A percentile compares a stretch with the other conserved stretches of the same genome.
These are phyloP conservation scores for Neofusicoccum cordaticola DNA, from an alignment of 2,329 filamentous ascomycete species.

Conservation along the genomic window DNA sequence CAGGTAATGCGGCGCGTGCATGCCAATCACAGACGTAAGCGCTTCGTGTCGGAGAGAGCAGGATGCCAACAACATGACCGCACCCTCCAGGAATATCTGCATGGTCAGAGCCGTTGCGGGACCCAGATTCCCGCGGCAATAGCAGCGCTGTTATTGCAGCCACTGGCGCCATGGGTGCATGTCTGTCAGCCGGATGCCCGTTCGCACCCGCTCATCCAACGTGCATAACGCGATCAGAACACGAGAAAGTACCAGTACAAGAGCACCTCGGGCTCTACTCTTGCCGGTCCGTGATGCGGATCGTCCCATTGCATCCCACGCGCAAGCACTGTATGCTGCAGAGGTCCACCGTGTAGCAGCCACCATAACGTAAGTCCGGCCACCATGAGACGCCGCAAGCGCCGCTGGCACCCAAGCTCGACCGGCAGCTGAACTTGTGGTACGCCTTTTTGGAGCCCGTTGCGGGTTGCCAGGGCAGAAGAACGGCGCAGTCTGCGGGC, in stretches of 20 bases:
- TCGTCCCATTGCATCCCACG: no score
- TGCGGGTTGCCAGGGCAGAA: background rate
- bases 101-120: background rate
- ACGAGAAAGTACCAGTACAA: background rate
- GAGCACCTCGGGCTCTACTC: background rate
- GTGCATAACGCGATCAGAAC: background rate
- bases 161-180: background rate
- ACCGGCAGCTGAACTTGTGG: no score
- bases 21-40: slow-evolving; percentile 4
- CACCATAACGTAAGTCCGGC: no score
- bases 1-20: slow-evolving; percentile 9
- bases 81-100: background rate
- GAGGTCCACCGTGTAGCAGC: no score
- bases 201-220: background rate
- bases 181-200: background rate
- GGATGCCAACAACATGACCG: background rate
- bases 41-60: background rate
- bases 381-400: no score
- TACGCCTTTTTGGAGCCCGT: background rate
- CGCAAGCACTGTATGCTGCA: no score
- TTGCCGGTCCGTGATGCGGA: no score
- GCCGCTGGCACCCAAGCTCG: no score
- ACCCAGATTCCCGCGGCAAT: slow-evolving; percentile 6
- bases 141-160: background rate
- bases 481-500: background rate